These are phyloP conservation scores for Halophytophthora batemanensis DNA, from an alignment of 352 stramenopile species.

Conservation along the genomic window DNA sequence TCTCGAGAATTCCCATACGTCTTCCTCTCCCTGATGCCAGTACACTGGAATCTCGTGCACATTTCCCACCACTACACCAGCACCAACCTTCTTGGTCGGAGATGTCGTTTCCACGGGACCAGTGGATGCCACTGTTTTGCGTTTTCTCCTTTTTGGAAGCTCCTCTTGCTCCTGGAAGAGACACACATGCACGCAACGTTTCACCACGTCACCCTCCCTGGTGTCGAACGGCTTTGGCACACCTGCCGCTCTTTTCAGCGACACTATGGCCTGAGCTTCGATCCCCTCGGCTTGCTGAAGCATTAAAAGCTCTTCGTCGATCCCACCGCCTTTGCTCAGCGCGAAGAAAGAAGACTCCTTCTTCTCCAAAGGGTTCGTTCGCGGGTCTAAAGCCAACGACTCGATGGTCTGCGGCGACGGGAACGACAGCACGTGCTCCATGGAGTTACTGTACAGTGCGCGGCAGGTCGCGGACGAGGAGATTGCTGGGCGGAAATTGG, in stretches of 20 bases:
- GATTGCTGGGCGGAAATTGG: conserved; percentile 70
- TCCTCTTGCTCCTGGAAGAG: conserved; percentile 67
- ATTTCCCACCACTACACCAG: conserved; percentile 60
- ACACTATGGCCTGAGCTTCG: conserved; percentile 70
- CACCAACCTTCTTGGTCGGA: conserved; percentile 9
- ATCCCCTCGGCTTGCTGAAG: conserved; percentile 50
- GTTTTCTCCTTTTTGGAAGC: conserved; percentile 7
- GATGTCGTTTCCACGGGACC: not conserved
- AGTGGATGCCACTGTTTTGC: conserved; percentile 7
- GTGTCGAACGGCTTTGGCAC: conserved; percentile 78
- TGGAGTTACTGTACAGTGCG: conserved; percentile 48
- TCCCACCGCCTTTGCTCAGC: conserved; percentile 22
- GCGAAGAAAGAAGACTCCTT: conserved; percentile 29
- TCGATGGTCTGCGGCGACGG: conserved; percentile 67
- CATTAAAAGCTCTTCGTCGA: conserved; percentile 34
- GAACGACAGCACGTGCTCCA: conserved; percentile 69
- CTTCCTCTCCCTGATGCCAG: conserved; percentile 68
- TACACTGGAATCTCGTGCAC: conserved; percentile 75
- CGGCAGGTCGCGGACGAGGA: conserved; percentile 50
- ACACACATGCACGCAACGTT: conserved; percentile 77
- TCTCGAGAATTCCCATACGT: conserved; percentile 80
- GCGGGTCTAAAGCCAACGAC: conserved; percentile 34
- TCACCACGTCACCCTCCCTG: conserved; percentile 71
- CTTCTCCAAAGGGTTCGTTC: conserved; percentile 17
- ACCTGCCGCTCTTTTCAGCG: conserved; percentile 61